Base-by-base conservation (phyloP, 306 rosid genomes). In the Quillaja saponaria region DNA sequence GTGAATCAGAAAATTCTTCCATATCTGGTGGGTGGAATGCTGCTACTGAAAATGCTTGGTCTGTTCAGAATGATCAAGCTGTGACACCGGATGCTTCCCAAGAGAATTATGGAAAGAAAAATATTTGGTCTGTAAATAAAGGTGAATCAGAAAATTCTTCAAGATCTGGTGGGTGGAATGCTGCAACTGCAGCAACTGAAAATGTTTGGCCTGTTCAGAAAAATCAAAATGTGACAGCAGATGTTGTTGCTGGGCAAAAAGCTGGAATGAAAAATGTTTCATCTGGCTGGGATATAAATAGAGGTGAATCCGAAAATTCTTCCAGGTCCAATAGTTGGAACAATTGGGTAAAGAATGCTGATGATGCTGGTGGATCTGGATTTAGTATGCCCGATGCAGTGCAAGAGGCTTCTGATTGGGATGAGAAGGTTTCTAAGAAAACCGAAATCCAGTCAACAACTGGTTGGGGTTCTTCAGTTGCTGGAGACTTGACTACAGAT, bases 351-450 rank as follows among this genome's bases (percentile, higher is more conserved):
- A 69, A 20, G 16, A 78, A 63, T 13, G 31, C 73, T 35, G 71
- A 67, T 35, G 56, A 28, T 47, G 72, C 19, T 45, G 48, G 4
- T 44, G 58, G 42, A 44, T 46, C 50, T 65, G 73, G 16, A 25
- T 31, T 49, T 4, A 8, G 53, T 7, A 21, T 18, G 5, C 49
- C 31, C 37, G 69, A 59, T 33, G 33, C 8, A 17, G 51, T 8
- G 42, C 33, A 20, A 33, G 69, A 52, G 47, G 19, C 74, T 60
- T n/a, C 19, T 42, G 41, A 55, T 18, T 79, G 78, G 80, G 80
- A 25, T 55, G 64, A 41, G 49, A 70, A 61, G 66, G 61, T 16
- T 8, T 31, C n/a, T 1, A 34, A 67, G 13, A 68, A 57, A 14
- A 38, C 31, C 13, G 69, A 48, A 15, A 51, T 57, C 34, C 10